phyloP scores from a whole-genome alignment of 2,329 filamentous ascomycete genomes.

The Sclerotinia glacialis region DNA sequence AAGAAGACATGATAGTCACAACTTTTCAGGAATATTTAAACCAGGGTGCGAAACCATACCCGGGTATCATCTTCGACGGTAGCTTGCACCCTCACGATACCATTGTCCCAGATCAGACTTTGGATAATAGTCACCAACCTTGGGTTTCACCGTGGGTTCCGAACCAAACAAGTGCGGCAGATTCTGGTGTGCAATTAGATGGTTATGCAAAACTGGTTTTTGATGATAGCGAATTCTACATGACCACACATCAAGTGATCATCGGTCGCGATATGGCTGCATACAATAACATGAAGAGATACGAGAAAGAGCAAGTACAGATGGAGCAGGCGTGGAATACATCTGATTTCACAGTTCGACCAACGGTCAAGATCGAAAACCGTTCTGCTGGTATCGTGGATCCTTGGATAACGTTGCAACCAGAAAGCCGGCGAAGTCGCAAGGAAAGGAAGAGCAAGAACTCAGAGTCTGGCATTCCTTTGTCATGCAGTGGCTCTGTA shows the following conservation, averaged over 20 bases:
- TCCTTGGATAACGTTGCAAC: slow-evolving; percentile 7
- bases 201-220: slow-evolving; percentile 61
- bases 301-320: slow-evolving; percentile 9
- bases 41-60: no score
- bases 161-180: background rate
- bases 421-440: slow-evolving; percentile 5
- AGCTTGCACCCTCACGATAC: background rate
- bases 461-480: slow-evolving; percentile 48
- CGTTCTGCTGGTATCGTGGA: slow-evolving; percentile 65
- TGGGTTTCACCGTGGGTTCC: background rate
- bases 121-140: background rate
- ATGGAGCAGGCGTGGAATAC: slow-evolving; percentile 46
- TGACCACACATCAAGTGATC: slow-evolving; percentile 71
- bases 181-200: slow-evolving; percentile 7
- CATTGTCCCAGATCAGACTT: background rate
- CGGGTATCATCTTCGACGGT: background rate
- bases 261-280: slow-evolving; percentile 65
- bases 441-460: slow-evolving; percentile 43
- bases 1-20: background rate
- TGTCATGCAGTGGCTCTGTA: slow-evolving; percentile 38
- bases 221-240: slow-evolving; percentile 72
- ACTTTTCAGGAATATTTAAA: background rate
- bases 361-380: slow-evolving; percentile 60
- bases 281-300: slow-evolving; percentile 1
- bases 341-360: slow-evolving; percentile 47